A percentile compares a stretch with the other conserved stretches of the same genome.
These are phyloP conservation scores for Botrytis galanthina DNA, from an alignment of 2,329 filamentous ascomycete genomes.

Conservation along the genomic window DNA sequence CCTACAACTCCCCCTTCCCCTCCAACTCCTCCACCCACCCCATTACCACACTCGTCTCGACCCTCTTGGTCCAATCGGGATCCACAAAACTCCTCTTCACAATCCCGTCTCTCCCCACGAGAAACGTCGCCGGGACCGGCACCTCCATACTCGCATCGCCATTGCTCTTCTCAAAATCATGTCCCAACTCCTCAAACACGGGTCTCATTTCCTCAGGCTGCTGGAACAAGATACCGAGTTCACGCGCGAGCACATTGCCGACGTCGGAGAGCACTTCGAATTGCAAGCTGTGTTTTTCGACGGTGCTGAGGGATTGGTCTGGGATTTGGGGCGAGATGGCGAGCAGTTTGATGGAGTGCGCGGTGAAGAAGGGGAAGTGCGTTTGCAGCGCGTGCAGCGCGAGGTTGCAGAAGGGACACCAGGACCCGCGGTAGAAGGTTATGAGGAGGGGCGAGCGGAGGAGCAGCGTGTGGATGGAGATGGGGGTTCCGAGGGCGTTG, in stretches of 20 bases:
- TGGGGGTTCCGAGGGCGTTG: neutral
- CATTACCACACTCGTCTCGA: neutral
- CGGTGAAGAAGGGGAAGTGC: neutral
- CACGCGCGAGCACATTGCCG: too few species aligned
- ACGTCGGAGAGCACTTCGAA: neutral
- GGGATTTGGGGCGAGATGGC: neutral
- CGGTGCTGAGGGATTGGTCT: neutral
- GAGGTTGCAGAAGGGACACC: neutral
- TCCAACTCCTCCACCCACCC: too few species aligned
- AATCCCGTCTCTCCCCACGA: neutral
- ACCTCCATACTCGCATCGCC: neutral
- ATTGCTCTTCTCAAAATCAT: neutral
- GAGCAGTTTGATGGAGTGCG: neutral
- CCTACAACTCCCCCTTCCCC: neutral
- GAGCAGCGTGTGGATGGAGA: neutral
- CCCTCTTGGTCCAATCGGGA: neutral
- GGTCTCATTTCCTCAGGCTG: neutral
- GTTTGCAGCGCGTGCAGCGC: fast-evolving
- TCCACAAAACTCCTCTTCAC: neutral
- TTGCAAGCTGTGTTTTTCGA: neutral
- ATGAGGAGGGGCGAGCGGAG: neutral
- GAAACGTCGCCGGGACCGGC: neutral
- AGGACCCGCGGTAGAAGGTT: neutral
- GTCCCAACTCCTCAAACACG: neutral
- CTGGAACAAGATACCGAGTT: neutral